Evolutionary conservation across 2,329 filamentous ascomycete species (phyloP).

Genomic region (Fusarium nelsonii): DNA sequence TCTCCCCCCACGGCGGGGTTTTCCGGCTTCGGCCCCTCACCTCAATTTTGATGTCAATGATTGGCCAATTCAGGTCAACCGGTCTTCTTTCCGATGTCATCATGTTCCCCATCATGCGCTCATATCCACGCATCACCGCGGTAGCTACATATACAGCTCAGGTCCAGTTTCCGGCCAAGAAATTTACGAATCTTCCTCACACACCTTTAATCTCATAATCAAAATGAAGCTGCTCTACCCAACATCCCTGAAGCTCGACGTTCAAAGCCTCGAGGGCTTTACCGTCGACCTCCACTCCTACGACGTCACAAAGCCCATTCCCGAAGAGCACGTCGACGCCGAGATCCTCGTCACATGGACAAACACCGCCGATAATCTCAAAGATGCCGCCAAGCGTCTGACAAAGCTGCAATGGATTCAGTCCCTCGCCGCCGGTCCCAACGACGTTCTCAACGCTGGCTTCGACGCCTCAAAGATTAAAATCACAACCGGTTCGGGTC

Average conservation of each 20-base stretch:
- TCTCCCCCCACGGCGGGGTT: slow-evolving; percentile 38
- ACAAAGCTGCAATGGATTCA: slow-evolving; percentile 74
- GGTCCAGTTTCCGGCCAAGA: neutral
- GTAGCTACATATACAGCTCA: slow-evolving; percentile 37
- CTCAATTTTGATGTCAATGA: neutral
- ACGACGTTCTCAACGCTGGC: slow-evolving; percentile 72
- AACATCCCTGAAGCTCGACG: slow-evolving; percentile 70
- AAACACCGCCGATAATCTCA: slow-evolving; percentile 69
- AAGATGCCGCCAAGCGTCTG: slow-evolving; percentile 67
- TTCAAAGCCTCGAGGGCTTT: slow-evolving; percentile 68
- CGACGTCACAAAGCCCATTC: slow-evolving; percentile 68
- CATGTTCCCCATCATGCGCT: slow-evolving; percentile 25
- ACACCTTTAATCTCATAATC: neutral
- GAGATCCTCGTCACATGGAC: slow-evolving; percentile 72
- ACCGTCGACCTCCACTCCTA: slow-evolving; percentile 69
- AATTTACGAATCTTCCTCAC: neutral
- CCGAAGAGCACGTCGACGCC: slow-evolving; percentile 69
- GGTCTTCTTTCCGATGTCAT: slow-evolving; percentile 44
- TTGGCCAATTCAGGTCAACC: slow-evolving; percentile 9
- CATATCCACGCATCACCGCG: slow-evolving; percentile 22
- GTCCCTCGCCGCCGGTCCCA: slow-evolving; percentile 74
- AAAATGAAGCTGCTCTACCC: slow-evolving; percentile 75
- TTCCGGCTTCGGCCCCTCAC: slow-evolving; percentile 26
- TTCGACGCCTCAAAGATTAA: slow-evolving; percentile 64
- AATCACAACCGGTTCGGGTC: slow-evolving; percentile 72